Evolutionary conservation across 2,329 filamentous ascomycete genomes (phyloP), one percentile per base, ranked within the genome.

Genomic region (Huntiella bhutanensis): DNA sequence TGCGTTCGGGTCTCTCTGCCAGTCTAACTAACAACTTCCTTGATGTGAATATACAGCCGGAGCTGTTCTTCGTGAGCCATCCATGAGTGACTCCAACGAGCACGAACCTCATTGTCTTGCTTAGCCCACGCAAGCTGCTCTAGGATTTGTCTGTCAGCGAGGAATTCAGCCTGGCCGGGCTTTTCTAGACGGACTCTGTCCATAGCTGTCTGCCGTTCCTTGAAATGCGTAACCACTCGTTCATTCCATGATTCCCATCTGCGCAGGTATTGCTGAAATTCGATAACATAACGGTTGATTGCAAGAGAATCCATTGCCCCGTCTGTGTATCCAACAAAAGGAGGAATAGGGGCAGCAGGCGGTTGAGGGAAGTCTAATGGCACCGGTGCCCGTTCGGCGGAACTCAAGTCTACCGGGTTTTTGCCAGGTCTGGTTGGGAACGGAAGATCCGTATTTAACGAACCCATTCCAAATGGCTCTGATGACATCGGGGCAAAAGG

Each of bases 61-160:
- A 84, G 62, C 7, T 69, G 68, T 48, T 65, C 58, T 48, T 72
- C 68, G 55, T 86, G 80, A 50, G 67, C 67, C 38, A 73, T 69
- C 50, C 70, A 73, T 5, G 73, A 73, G 6, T 68, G 58, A 28
- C 61, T 61, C 77, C 80, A 84, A 47, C 70, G 67, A 54, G 66
- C 65, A 47, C 76, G 65, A 4, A 82, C 71, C 41, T 65, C 63
- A 52, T 75, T 69, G 55, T 86, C 81, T 58, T 82, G 73, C 52
- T 71, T 69, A 47, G 80, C 60, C 56, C 71, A 73, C 34, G 62
- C 62, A 49, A 74, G 58, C 56, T 85, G 85, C 47, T 71, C 68
- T 12, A 64, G 57, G 8, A 50, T 16, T 12, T 40, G 34, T 11
- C 28, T 19, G n/a, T 51, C 49, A 12, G 42, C 33, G 4, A 51